Evolutionary conservation across 441 rosid species (phyloP).

Genomic region (Pelargonium australe): DNA sequence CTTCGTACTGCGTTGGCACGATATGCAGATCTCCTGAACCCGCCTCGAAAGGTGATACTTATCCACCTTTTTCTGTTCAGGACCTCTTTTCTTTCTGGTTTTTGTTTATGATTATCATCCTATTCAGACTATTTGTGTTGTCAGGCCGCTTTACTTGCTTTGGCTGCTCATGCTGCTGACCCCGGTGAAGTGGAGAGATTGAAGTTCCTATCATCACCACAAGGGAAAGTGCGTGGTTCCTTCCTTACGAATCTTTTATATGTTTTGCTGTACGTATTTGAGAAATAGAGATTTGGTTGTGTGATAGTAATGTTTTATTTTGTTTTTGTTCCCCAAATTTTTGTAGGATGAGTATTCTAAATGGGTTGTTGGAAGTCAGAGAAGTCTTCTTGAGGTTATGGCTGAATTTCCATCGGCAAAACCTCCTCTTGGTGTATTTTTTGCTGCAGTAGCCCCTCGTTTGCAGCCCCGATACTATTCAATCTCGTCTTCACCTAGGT

Average conservation of each 20-base stretch:
- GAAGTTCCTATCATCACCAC: constrained; percentile 24
- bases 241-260: not conserved
- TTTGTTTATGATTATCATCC: not conserved
- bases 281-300: too few species aligned
- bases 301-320: too few species aligned
- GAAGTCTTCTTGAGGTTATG: constrained; percentile 94
- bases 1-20: constrained; percentile 57
- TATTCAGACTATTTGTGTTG: not conserved
- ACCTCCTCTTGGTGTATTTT: constrained; percentile 82
- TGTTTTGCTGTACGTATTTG: too few species aligned
- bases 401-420: constrained; percentile 79
- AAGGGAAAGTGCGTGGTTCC: constrained; percentile 22
- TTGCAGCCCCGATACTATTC: constrained; percentile 90
- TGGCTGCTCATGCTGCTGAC: constrained; percentile 27
- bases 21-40: constrained; percentile 75
- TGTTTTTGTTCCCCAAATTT: not conserved
- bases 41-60: constrained; percentile 63
- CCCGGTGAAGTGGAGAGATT: constrained; percentile 23
- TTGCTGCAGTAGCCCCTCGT: constrained; percentile 84
- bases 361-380: constrained; percentile 77
- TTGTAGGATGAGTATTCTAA: constrained; percentile 78
- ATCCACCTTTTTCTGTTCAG: not conserved
- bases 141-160: constrained; percentile 27
- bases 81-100: not conserved
- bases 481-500: constrained; percentile 93